A percentile compares a stretch with the other conserved stretches of the same genome.
Conservation (phyloP, 352 stramenopile genomes). For the Phytophthora foliorum region DNA sequence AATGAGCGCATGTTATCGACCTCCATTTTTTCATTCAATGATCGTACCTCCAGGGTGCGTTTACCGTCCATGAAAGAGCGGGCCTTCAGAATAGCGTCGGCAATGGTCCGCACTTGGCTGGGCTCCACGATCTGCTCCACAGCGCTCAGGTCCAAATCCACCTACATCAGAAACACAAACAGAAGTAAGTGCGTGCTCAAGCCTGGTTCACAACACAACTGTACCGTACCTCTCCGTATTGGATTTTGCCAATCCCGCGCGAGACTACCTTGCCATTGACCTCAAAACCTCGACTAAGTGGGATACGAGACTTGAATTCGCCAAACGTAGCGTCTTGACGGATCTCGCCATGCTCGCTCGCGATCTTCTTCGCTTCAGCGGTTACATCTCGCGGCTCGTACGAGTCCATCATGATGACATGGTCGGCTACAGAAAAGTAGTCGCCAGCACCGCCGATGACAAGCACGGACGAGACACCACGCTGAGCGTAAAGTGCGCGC, state of each 20-base stretch:
- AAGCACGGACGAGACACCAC: slow-evolving; percentile 94
- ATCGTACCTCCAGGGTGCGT: slow-evolving; percentile 54
- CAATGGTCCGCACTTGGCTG: slow-evolving; percentile 88
- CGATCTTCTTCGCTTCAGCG: slow-evolving; percentile 93
- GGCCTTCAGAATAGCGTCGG: slow-evolving; percentile 68
- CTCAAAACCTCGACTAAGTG: slow-evolving; percentile 60
- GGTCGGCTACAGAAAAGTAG: slow-evolving; percentile 97
- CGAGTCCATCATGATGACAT: slow-evolving; percentile 97
- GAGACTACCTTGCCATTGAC: slow-evolving; percentile 84
- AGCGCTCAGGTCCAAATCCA: slow-evolving; percentile 85
- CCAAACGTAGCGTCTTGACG: slow-evolving; percentile 62
- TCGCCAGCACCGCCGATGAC: slow-evolving; percentile 97
- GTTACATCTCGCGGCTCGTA: slow-evolving; percentile 95
- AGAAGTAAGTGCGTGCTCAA: slow-evolving; percentile 6
- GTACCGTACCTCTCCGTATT: slow-evolving; percentile 83
- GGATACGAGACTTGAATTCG: slow-evolving; percentile 62
- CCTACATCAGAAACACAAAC: slow-evolving; percentile 36
- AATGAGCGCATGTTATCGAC: background rate
- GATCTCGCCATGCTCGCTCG: slow-evolving; percentile 64
- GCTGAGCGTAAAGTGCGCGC: slow-evolving; percentile 91
- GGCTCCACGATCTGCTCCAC: slow-evolving; percentile 93
- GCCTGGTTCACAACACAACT: background rate
- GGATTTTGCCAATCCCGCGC: slow-evolving; percentile 76
- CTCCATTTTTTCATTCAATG: background rate
- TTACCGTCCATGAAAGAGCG: slow-evolving; percentile 73